Evolutionary conservation across 2,329 filamentous ascomycete genomes (phyloP).

Genomic region (Fusarium coffeatum): DNA sequence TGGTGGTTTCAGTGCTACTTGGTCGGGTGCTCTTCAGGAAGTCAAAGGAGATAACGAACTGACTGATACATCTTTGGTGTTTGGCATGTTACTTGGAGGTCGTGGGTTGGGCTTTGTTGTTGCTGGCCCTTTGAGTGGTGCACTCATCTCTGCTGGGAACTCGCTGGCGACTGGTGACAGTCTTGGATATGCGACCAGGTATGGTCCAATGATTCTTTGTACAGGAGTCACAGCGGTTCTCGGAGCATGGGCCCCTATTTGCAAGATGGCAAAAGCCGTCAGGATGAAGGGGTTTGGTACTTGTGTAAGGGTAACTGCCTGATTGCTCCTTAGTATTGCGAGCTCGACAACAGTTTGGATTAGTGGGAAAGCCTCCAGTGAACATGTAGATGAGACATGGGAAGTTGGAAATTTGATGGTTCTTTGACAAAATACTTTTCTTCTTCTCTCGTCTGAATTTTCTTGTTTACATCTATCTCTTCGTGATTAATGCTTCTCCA

Average conservation of each 20-base stretch:
- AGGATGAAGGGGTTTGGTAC: conserved; percentile 1
- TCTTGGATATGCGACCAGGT: conserved; percentile 49
- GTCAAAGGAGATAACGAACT: conserved; percentile 46
- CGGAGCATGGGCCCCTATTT: conserved; percentile 49
- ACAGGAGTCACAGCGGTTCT: conserved; percentile 48
- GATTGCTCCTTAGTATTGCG: conserved; percentile 53
- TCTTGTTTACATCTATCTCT: conserved; percentile 12
- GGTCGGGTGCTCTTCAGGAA: conserved; percentile 64
- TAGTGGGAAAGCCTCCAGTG: no score
- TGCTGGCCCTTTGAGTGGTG: conserved; percentile 47
- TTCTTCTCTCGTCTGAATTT: background rate
- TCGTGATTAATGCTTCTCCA: conserved; percentile 46
- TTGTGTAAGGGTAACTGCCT: conserved; percentile 52
- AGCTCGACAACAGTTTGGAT: background rate
- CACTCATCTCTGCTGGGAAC: conserved; percentile 43
- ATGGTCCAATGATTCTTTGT: conserved; percentile 51
- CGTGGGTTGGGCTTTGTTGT: conserved; percentile 47
- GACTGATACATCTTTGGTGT: conserved; percentile 47
- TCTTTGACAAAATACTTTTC: background rate
- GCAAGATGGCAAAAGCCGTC: conserved; percentile 54
- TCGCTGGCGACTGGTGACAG: conserved; percentile 41
- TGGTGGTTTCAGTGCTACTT: conserved; percentile 70
- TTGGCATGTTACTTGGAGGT: conserved; percentile 49
- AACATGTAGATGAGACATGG: background rate
- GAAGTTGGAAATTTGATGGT: background rate